Evolutionary conservation across 163 green algal genomes (phyloP), one percentile per base, ranked within the genome.

Genomic region (Scenedesmus sp.): DNA sequence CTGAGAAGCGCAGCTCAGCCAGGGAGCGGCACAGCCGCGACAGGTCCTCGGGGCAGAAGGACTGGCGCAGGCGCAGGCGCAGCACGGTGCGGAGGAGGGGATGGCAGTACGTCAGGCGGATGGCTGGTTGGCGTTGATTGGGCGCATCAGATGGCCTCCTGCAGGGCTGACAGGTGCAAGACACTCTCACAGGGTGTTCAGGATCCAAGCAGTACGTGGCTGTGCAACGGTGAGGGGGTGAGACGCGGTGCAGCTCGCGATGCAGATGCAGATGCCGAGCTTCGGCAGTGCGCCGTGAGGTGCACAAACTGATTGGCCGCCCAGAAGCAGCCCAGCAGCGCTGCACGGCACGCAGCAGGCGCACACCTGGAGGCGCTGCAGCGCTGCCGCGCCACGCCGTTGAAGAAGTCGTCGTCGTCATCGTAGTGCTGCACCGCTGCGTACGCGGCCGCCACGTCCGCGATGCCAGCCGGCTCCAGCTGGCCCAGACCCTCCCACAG

Each of bases 391-490:
- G 83, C 83, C n/a, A 92, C n/a, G 2, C 40, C 89, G 7, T 46
- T 26, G 33, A 89, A 90, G 37, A 92, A 83, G 83, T 92, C 89
- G 42, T 92, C 89, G 73, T 92, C 89, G 73, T 92, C 83, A 22
- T 87, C 51, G n/a, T 92, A 92, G 49, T 92, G 89, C 53, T 82
- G 37, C 12, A 89, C 89, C 43, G 73, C 82, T 15, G 89, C 89
- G 40, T 90, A 92, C 20, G 72, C 83, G 40, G 35, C 49, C 22
- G 89, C 82, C n/a, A 90, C 80, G 0, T 90, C 89, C 33, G 89
- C 89, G 0, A 92, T 56, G 15, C 30, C 81, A 30, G 30, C 18
- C 7, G 82, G 49, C 22, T 51, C 49, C 40, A 90, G 72, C 68
- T 80, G 51, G 7, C 22, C 24, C 35, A 90, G 33, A 13, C 33